Percentiles rank a stretch among this genome's conserved stretches.
Evolutionary conservation across 768 basidiomycete species (phyloP).

Genomic region (Lentinula sp.): DNA sequence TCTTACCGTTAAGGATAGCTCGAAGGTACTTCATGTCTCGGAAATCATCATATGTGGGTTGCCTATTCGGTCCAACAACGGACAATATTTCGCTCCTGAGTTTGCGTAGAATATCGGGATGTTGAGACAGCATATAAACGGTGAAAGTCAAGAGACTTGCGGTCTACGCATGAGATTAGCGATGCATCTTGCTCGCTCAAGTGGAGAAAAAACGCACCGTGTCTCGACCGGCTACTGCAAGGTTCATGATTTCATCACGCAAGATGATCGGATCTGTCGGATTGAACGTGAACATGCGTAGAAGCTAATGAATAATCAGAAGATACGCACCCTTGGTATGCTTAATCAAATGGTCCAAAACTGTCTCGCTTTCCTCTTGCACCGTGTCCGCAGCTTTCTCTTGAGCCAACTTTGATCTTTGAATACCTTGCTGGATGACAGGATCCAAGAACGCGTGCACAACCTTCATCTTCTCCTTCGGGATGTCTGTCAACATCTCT

Average conservation of each 20-base stretch:
- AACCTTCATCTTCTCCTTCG: conserved; percentile 36
- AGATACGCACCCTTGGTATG: conserved; percentile 40
- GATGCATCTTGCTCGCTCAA: neutral
- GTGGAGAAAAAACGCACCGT: conserved; percentile 19
- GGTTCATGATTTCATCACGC: conserved; percentile 38
- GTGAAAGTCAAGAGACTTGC: conserved; percentile 48
- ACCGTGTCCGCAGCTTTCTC: conserved; percentile 12
- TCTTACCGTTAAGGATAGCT: conserved; percentile 48
- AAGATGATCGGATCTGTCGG: conserved; percentile 30
- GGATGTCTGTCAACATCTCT: conserved; percentile 47
- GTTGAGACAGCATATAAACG: conserved; percentile 47
- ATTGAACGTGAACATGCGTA: neutral
- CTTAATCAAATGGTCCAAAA: conserved; percentile 49
- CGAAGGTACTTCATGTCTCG: conserved; percentile 53
- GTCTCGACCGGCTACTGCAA: conserved; percentile 39
- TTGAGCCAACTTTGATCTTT: conserved; percentile 22
- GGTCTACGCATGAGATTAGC: conserved; percentile 23
- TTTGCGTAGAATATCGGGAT: conserved; percentile 36
- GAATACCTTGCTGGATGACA: conserved; percentile 31
- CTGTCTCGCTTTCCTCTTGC: conserved; percentile 33
- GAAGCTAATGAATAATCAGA: neutral
- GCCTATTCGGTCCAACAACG: conserved; percentile 31
- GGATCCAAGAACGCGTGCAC: conserved; percentile 49
- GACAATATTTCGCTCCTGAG: conserved; percentile 46
- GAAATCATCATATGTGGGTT: conserved; percentile 51